Percentiles rank a stretch among this genome's conserved stretches.
Evolutionary conservation across 345 rosid species (phyloP).

Genomic region (Moricandia arvensis): DNA sequence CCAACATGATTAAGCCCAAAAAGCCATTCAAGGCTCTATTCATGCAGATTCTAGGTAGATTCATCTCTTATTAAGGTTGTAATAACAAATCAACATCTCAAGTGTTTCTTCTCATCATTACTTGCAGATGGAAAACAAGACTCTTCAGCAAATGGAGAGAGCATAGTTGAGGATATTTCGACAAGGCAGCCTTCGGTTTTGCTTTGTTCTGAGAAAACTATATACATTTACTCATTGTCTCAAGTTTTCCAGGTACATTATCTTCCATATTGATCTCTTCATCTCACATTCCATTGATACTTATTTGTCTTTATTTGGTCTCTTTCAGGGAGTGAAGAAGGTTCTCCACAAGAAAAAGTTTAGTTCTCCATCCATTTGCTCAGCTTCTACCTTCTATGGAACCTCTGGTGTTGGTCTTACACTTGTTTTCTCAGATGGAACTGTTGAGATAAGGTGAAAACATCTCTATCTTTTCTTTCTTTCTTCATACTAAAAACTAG

Average conservation of each 20-base stretch:
- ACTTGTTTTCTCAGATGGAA: constrained; percentile 65
- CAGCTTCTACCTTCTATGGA: constrained; percentile 69
- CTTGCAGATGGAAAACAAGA: constrained; percentile 59
- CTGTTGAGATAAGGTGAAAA: constrained; percentile 74
- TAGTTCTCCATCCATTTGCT: constrained; percentile 62
- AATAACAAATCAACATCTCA: not conserved
- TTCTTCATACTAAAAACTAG: not conserved
- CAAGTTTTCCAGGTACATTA: constrained; percentile 51
- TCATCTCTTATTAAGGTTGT: not conserved
- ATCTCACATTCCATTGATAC: not conserved
- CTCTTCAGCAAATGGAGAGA: constrained; percentile 36
- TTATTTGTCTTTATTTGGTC: not conserved
- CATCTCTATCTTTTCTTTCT: not conserved
- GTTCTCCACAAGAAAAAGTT: constrained; percentile 83
- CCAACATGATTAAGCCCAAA: constrained; percentile 64
- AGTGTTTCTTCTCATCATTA: constrained; percentile 8
- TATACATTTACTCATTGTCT: constrained; percentile 64
- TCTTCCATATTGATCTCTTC: not conserved
- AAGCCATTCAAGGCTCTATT: constrained; percentile 77
- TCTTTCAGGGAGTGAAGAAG: constrained; percentile 67
- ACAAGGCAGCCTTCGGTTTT: constrained; percentile 57
- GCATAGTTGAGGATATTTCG: constrained; percentile 44
- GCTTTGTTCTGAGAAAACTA: constrained; percentile 84
- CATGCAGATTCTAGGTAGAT: constrained; percentile 66
- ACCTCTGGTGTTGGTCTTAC: constrained; percentile 65